Percentiles rank a stretch among this genome's conserved stretches.
phyloP scores from a whole-genome alignment of 805 yeast genomes.

The Candida loeiensis region DNA sequence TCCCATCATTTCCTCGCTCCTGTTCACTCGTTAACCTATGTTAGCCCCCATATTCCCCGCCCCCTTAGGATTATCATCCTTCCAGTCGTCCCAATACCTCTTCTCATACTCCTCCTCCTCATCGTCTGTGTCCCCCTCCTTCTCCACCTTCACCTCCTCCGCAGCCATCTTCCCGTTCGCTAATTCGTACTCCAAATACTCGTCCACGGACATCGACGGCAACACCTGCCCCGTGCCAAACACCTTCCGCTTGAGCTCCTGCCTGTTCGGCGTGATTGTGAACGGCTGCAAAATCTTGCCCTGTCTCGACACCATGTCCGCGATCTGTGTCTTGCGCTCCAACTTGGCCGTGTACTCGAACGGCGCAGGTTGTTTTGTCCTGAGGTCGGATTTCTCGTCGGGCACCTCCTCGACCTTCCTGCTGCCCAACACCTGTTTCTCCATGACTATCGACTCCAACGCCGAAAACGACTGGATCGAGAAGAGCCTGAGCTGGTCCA shows the following conservation, averaged over 20 bases:
- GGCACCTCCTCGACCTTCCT: slow-evolving; percentile 27
- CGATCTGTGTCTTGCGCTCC: slow-evolving; percentile 34
- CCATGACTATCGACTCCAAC: slow-evolving; percentile 61
- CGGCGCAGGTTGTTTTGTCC: slow-evolving; percentile 16
- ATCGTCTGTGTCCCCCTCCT: slow-evolving; percentile 42
- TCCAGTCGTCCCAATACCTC: slow-evolving; percentile 91
- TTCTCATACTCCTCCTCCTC: slow-evolving; percentile 68
- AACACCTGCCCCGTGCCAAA: slow-evolving; percentile 88
- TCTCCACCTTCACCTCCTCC: slow-evolving; percentile 39
- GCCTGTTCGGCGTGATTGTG: slow-evolving; percentile 57
- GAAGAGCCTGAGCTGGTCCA: slow-evolving; percentile 52
- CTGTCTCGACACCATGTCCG: slow-evolving; percentile 52
- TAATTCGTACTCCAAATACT: slow-evolving; percentile 80
- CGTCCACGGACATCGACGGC: slow-evolving; percentile 95
- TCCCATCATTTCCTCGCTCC: neutral
- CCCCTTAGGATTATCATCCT: slow-evolving; percentile 81
- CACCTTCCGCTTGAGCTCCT: slow-evolving; percentile 60
- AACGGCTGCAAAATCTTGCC: slow-evolving; percentile 87
- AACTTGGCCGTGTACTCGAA: slow-evolving; percentile 62
- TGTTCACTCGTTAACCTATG: slow-evolving; percentile 28
- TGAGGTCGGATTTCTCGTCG: slow-evolving; percentile 8
- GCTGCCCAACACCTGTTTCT: slow-evolving; percentile 55
- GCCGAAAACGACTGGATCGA: slow-evolving; percentile 52
- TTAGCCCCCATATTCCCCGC: slow-evolving; percentile 74
- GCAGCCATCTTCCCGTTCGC: slow-evolving; percentile 75